A percentile compares a stretch with the other conserved stretches of the same genome.
Evolutionary conservation across 768 basidiomycete species (phyloP).

Genomic region (Hydnum rufescens): DNA sequence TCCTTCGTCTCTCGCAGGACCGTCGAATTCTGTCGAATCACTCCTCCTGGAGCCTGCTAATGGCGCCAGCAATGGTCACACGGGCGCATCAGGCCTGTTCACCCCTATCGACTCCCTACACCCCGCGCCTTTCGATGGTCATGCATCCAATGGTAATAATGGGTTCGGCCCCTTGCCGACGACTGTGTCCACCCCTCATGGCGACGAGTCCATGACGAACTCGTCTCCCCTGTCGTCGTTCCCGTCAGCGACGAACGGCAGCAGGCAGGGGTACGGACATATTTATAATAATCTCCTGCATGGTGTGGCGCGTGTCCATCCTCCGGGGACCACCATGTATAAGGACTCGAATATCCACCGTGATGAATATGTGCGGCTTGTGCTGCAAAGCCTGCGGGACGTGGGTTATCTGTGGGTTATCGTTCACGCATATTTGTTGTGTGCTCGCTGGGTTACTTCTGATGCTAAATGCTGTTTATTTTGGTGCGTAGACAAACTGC

Average conservation of each 20-base stretch:
- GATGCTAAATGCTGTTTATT: slow-evolving; percentile 8
- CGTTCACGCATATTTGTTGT: background rate
- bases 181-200: too few relatives aligned
- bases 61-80: background rate
- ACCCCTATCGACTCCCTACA: too few relatives aligned
- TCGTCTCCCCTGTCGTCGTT: too few relatives aligned
- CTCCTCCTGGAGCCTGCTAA: slow-evolving; percentile 15
- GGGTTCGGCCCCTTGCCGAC: too few relatives aligned
- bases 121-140: too few relatives aligned
- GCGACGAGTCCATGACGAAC: too few relatives aligned
- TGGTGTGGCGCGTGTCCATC: slow-evolving; percentile 34
- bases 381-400: slow-evolving; percentile 76
- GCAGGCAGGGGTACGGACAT: too few relatives aligned
- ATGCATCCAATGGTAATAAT: too few relatives aligned
- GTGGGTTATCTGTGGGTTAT: slow-evolving; percentile 42
- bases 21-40: background rate
- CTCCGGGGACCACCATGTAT: slow-evolving; percentile 57
- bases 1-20: background rate
- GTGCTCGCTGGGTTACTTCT: background rate
- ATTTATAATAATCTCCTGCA: too few relatives aligned
- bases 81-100: too few relatives aligned
- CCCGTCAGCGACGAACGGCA: too few relatives aligned
- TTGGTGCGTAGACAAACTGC: slow-evolving; percentile 52
- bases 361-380: slow-evolving; percentile 78
- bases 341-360: slow-evolving; percentile 56